Evolutionary conservation across 2,329 filamentous ascomycete genomes (phyloP).

Genomic region (Phialophora tarda): DNA sequence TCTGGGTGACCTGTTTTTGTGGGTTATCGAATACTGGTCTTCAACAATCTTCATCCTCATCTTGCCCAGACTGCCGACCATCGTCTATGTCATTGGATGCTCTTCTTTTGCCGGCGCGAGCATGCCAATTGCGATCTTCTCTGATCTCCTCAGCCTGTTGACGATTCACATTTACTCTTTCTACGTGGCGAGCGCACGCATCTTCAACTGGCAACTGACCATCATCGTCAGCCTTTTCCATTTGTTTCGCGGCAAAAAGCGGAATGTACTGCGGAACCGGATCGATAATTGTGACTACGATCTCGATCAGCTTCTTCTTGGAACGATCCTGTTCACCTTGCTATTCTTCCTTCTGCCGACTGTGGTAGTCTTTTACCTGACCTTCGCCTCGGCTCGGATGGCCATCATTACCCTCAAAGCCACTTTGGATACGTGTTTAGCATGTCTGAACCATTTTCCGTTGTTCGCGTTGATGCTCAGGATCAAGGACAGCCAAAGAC

Average conservation of each 20-base stretch:
- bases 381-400: conserved; percentile 93
- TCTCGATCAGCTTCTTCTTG: conserved; percentile 91
- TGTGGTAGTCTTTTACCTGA: conserved; percentile 94
- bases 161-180: conserved; percentile 98
- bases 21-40: conserved; percentile 99
- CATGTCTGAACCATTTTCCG: conserved; percentile 95
- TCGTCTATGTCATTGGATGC: conserved; percentile 92
- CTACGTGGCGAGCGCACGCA: conserved; percentile 93
- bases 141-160: conserved; percentile 85
- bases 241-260: conserved; percentile 96
- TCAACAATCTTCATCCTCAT: conserved; percentile 65
- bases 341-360: conserved; percentile 94
- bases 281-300: conserved; percentile 99
- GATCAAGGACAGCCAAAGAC: conserved; percentile 85
- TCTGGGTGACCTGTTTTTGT: conserved; percentile 91
- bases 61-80: conserved; percentile 76
- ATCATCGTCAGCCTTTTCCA: conserved; percentile 98
- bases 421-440: conserved; percentile 84
- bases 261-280: conserved; percentile 93
- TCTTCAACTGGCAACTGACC: conserved; percentile 98
- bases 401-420: conserved; percentile 93
- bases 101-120: conserved; percentile 95
- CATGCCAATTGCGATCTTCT: conserved; percentile 95
- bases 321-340: conserved; percentile 94
- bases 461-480: conserved; percentile 96